A percentile compares a stretch with the other conserved stretches of the same genome.
phyloP scores from a whole-genome alignment of 177 flowering plant species.

The Tripterygium wilfordii region DNA sequence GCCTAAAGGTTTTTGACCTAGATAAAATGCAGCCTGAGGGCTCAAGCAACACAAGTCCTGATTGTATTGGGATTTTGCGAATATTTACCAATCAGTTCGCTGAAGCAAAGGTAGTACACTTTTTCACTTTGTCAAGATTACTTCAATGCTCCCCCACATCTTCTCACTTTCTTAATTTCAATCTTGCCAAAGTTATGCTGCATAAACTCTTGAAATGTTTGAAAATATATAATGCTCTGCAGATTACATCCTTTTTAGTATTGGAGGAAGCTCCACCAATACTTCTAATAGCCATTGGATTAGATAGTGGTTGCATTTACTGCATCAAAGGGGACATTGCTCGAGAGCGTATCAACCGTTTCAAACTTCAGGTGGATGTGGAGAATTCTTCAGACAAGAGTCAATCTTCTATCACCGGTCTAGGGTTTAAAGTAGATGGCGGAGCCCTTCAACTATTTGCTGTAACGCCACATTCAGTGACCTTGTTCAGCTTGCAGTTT shows the following conservation, averaged over 20 bases:
- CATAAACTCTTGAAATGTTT: not conserved
- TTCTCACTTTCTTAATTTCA: not conserved
- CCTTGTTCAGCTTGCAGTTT: constrained; percentile 67
- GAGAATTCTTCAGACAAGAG: constrained; percentile 42
- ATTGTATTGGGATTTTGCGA: constrained; percentile 77
- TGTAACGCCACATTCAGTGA: constrained; percentile 77
- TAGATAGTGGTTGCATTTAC: constrained; percentile 84
- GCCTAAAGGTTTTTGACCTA: constrained; percentile 91
- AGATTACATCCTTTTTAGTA: constrained; percentile 88
- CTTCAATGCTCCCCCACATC: too few species aligned
- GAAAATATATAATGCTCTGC: constrained; percentile 24
- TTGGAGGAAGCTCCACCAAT: constrained; percentile 94
- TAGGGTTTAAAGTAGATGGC: constrained; percentile 86
- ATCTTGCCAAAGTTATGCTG: too few species aligned
- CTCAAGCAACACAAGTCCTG: constrained; percentile 74
- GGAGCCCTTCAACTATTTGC: constrained; percentile 82
- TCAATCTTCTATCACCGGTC: constrained; percentile 61
- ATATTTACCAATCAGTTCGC: constrained; percentile 89
- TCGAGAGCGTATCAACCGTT: constrained; percentile 88
- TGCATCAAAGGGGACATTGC: constrained; percentile 99
- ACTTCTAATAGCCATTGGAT: constrained; percentile 79
- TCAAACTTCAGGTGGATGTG: constrained; percentile 88
- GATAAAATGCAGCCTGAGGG: constrained; percentile 86
- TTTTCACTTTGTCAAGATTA: too few species aligned
- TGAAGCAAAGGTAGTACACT: constrained; percentile 69